Conservation (phyloP, 2,329 filamentous ascomycete genomes). For the Pseudogymnoascus sp. region DNA sequence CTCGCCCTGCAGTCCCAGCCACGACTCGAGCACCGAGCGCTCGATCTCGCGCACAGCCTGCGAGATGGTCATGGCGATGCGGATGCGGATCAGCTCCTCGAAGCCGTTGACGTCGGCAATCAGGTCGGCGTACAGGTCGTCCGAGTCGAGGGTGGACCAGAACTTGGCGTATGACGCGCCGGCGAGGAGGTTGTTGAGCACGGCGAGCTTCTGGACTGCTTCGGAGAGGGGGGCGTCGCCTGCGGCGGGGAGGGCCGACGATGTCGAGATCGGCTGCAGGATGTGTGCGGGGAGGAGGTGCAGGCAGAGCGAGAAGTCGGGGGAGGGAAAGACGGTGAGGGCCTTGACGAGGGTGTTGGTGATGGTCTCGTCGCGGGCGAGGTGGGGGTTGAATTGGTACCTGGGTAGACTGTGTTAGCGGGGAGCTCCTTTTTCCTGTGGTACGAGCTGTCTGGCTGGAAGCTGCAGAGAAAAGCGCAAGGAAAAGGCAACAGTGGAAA, state of each 20-base stretch:
- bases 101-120: constrained; percentile 92
- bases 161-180: constrained; percentile 84
- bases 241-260: constrained; percentile 40
- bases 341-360: constrained; percentile 99
- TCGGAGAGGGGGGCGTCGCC: constrained; percentile 68
- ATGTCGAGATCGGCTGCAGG: constrained; percentile 50
- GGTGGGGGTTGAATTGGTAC: constrained; percentile 99
- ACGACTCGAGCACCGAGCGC: constrained; percentile 59
- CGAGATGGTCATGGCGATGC: constrained; percentile 80
- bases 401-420: constrained; percentile 38
- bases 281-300: constrained; percentile 85
- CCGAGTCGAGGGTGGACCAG: constrained; percentile 85
- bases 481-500: constrained; percentile 14
- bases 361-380: constrained; percentile 90
- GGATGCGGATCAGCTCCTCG: constrained; percentile 83
- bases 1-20: constrained; percentile 63
- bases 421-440: background rate
- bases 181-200: constrained; percentile 70
- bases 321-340: constrained; percentile 90
- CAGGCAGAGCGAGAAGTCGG: constrained; percentile 89
- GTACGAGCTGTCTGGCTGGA: constrained; percentile 16
- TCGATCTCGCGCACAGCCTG: constrained; percentile 69
- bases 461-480: background rate
- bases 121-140: constrained; percentile 92
- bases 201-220: constrained; percentile 63